Conservation (phyloP, 345 rosid species). For the Brassica incana region DNA sequence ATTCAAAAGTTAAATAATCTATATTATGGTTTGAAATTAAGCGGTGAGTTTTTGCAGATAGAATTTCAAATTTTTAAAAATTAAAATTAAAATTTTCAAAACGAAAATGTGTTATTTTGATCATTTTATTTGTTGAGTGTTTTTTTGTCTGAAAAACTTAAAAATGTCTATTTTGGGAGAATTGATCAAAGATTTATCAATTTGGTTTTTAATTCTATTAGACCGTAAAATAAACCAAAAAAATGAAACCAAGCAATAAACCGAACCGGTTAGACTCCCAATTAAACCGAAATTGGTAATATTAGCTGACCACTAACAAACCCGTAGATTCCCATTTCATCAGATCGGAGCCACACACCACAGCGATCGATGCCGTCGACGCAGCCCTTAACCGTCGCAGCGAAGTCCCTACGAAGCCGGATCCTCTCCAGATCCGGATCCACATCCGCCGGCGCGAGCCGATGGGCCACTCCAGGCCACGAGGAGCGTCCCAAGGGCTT, state of each 20-base stretch:
- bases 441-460: constrained; percentile 66
- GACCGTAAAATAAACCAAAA: background rate
- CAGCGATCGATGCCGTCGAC: constrained; percentile 41
- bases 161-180: no score
- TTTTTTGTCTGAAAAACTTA: no score
- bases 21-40: no score
- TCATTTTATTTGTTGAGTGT: no score
- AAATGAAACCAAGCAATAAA: background rate
- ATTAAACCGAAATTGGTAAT: background rate
- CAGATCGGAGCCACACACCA: constrained; percentile 19
- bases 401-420: constrained; percentile 67
- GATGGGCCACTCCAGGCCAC: constrained; percentile 85
- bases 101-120: no score
- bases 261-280: background rate
- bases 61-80: no score
- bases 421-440: constrained; percentile 50
- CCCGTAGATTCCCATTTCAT: background rate
- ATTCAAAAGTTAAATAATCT: no score
- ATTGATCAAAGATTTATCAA: no score
- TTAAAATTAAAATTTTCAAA: no score
- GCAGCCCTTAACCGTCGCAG: constrained; percentile 42
- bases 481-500: constrained; percentile 92
- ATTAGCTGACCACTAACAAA: no score
- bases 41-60: no score
- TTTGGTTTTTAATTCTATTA: background rate